phyloP scores from a whole-genome alignment of 2,329 filamentous ascomycete species.

The Xenoacremonium recifei region DNA sequence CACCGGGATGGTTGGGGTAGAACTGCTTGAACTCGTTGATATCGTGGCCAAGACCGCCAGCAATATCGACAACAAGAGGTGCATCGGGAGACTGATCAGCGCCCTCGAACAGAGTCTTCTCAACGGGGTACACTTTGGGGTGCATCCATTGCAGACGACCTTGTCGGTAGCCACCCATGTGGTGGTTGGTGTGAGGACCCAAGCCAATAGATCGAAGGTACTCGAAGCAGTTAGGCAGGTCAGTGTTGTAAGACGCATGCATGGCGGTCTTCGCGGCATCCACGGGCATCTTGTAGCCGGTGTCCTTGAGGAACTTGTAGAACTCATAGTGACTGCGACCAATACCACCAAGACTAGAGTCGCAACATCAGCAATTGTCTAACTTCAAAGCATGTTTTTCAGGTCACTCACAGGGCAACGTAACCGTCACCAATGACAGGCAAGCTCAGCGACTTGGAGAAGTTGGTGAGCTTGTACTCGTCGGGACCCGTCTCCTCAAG shows the following conservation, averaged over 20 bases:
- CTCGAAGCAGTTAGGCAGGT: conserved; percentile 34
- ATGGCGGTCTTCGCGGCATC: conserved; percentile 28
- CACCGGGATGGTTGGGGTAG: conserved; percentile 37
- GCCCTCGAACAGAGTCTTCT: conserved; percentile 29
- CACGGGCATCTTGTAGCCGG: conserved; percentile 28
- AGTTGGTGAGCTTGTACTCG: conserved; percentile 38
- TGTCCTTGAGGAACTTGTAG: conserved; percentile 28
- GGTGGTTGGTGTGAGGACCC: conserved; percentile 34
- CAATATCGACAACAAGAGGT: conserved; percentile 34
- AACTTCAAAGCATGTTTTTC: too few relatives aligned
- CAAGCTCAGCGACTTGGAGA: conserved; percentile 33
- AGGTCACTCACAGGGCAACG: conserved; percentile 28
- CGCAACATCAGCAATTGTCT: conserved; percentile 1
- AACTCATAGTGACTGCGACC: too few relatives aligned
- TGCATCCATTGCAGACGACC: conserved; percentile 35
- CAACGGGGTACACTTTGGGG: conserved; percentile 32
- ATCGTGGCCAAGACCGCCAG: conserved; percentile 35
- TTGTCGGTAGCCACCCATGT: conserved; percentile 36
- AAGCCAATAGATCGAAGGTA: conserved; percentile 26
- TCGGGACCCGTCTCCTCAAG: conserved; percentile 34
- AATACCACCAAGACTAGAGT: conserved; percentile 15
- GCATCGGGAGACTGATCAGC: conserved; percentile 24
- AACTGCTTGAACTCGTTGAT: conserved; percentile 31
- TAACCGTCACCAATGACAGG: conserved; percentile 35
- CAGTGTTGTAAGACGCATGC: conserved; percentile 32